Evolutionary conservation across 164 flowering plant genomes (phyloP).

Genomic region (Nelumbo lutea): DNA sequence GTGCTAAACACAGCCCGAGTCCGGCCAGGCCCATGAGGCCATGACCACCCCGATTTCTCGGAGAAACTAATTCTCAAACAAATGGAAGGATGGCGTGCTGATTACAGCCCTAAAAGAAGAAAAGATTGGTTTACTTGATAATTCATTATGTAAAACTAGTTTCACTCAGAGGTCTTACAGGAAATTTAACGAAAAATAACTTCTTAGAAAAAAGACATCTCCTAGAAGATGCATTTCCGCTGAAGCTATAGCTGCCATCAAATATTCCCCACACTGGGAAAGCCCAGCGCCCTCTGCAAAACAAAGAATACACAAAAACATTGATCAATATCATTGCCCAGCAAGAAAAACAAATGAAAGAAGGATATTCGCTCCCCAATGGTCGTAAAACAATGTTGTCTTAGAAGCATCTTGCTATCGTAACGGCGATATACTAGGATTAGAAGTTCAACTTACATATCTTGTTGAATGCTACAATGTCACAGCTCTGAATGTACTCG

Average conservation of each 20-base stretch:
- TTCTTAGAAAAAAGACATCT: background rate
- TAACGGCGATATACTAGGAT: background rate
- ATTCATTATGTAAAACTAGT: no score
- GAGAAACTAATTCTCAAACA: no score
- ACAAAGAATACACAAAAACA: background rate
- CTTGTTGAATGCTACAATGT: constrained; percentile 78
- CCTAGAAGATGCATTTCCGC: background rate
- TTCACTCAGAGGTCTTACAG: background rate
- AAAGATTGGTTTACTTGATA: no score
- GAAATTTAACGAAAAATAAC: no score
- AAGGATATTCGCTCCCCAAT: no score
- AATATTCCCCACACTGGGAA: background rate
- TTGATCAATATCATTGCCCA: background rate
- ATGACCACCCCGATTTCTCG: no score
- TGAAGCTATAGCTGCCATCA: background rate
- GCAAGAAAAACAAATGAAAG: background rate
- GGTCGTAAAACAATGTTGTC: background rate
- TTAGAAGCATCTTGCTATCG: background rate
- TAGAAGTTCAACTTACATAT: background rate
- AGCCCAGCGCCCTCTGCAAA: background rate
- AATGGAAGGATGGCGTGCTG: no score
- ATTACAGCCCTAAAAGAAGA: no score
- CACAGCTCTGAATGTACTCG: constrained; percentile 72
- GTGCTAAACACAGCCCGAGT: no score
- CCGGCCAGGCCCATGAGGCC: no score